Conservation (phyloP, 139 green algal species). For the Tetraselmis striata region DNA sequence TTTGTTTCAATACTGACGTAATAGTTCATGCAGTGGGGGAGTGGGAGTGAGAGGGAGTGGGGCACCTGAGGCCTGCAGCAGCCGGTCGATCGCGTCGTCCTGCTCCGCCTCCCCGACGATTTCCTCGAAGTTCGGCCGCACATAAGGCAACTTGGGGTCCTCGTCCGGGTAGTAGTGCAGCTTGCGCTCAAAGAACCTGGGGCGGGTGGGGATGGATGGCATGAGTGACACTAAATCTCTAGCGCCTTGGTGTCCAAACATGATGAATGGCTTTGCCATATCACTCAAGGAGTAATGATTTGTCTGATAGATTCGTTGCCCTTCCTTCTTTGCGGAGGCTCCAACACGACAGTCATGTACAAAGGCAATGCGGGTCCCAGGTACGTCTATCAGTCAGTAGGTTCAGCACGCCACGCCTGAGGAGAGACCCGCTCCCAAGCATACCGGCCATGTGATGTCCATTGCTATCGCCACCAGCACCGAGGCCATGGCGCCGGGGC, state of each 20-base stretch:
- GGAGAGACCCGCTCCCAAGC: too few species aligned
- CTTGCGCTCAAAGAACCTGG: constrained; percentile 18
- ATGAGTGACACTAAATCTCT: background rate
- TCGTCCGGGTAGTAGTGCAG: constrained; percentile 46
- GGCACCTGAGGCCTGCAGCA: background rate
- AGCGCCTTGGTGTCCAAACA: background rate
- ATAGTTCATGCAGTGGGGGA: too few species aligned
- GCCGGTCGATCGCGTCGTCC: background rate
- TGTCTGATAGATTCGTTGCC: constrained; percentile 3
- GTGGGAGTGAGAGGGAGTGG: too few species aligned
- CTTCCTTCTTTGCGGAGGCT: constrained; percentile 52
- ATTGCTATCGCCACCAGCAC: too few species aligned
- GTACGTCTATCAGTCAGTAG: too few species aligned
- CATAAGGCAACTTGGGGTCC: constrained; percentile 44
- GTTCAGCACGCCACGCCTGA: too few species aligned
- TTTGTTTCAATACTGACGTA: too few species aligned
- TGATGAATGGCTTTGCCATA: constrained; percentile 8
- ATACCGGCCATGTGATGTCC: too few species aligned
- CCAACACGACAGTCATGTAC: background rate
- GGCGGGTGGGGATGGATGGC: constrained; percentile 1
- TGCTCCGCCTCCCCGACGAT: constrained; percentile 9
- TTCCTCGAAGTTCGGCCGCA: constrained; percentile 42
- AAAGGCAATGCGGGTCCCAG: too few species aligned
- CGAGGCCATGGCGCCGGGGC: too few species aligned
- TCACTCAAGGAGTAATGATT: too few species aligned